A percentile compares a stretch with the other conserved stretches of the same genome.
Evolutionary conservation across 108 stramenopile species (phyloP).

Genomic region (Aureococcus anophagefferens): DNA sequence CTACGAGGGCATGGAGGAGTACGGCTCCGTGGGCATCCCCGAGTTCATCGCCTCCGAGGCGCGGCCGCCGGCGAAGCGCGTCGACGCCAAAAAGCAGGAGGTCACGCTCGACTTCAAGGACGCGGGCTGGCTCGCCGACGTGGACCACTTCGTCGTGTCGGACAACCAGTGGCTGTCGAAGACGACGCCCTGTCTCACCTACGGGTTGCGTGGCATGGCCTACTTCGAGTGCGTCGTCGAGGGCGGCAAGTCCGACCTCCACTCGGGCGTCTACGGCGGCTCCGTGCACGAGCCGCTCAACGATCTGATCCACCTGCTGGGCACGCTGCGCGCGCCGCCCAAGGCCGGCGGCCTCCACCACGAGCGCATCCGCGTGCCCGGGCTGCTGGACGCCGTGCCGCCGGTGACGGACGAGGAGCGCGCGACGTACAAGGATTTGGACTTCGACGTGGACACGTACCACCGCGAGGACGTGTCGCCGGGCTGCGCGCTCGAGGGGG

Average conservation of each 20-base stretch:
- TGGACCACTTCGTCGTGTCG: constrained; percentile 59
- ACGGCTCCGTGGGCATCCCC: constrained; percentile 61
- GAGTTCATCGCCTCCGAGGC: constrained; percentile 28
- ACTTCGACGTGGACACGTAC: constrained; percentile 56
- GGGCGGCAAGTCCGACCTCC: constrained; percentile 61
- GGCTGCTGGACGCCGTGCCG: constrained; percentile 61
- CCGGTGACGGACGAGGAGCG: constrained; percentile 60
- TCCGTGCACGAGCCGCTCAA: constrained; percentile 71
- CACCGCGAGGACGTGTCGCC: constrained; percentile 42
- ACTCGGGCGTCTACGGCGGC: constrained; percentile 67
- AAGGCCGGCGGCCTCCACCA: not conserved
- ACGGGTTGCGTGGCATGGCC: constrained; percentile 65
- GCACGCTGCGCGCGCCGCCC: constrained; percentile 52
- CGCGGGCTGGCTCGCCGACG: constrained; percentile 41
- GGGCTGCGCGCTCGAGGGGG: constrained; percentile 38
- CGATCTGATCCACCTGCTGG: constrained; percentile 59
- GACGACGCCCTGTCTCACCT: constrained; percentile 65
- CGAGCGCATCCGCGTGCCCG: constrained; percentile 49
- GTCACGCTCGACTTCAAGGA: no score
- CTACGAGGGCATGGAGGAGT: constrained; percentile 75
- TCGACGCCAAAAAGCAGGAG: not conserved
- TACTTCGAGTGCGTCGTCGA: constrained; percentile 59
- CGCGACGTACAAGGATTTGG: constrained; percentile 56
- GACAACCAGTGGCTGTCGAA: constrained; percentile 67
- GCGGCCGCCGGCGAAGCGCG: not conserved